Percentiles rank a stretch among this genome's conserved stretches.
Conservation (phyloP, 1,284 basidiomycete genomes). For the Lentinus polychrous region DNA sequence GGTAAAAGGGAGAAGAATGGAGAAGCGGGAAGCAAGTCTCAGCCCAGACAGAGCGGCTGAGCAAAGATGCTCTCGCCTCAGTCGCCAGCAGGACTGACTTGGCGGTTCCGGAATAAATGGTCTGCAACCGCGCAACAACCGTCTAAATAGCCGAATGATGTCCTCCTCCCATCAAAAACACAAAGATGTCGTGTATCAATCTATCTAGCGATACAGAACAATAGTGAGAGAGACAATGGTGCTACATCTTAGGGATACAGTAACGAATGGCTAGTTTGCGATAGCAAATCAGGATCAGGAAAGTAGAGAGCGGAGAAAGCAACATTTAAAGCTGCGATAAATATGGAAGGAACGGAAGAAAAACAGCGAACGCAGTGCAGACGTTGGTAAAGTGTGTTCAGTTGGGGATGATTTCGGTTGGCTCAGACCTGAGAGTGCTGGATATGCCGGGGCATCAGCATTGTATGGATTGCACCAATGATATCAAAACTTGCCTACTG, state of each 20-base stretch:
- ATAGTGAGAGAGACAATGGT: background rate
- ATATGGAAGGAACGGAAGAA: too few relatives aligned
- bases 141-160: background rate
- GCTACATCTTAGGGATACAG: too few relatives aligned
- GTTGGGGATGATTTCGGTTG: too few relatives aligned
- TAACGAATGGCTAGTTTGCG: too few relatives aligned
- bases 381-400: background rate
- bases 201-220: background rate
- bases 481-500: too few relatives aligned
- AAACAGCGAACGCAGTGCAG: background rate
- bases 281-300: too few relatives aligned
- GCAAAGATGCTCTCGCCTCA: background rate
- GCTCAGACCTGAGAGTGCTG: too few relatives aligned
- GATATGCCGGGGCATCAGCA: too few relatives aligned
- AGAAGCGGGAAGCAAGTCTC: background rate
- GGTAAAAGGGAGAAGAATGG: background rate
- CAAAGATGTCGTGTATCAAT: background rate
- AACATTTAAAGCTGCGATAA: too few relatives aligned
- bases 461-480: too few relatives aligned
- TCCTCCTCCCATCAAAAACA: background rate
- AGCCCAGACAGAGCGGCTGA: background rate
- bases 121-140: background rate
- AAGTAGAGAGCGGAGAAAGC: too few relatives aligned
- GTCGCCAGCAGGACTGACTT: conserved; percentile 1
- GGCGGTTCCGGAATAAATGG: conserved; percentile 2